A percentile compares a stretch with the other conserved stretches of the same genome.
These are phyloP conservation scores for Fermentozyma sake DNA, from an alignment of 1,139 yeast species.

Conservation along the genomic window DNA sequence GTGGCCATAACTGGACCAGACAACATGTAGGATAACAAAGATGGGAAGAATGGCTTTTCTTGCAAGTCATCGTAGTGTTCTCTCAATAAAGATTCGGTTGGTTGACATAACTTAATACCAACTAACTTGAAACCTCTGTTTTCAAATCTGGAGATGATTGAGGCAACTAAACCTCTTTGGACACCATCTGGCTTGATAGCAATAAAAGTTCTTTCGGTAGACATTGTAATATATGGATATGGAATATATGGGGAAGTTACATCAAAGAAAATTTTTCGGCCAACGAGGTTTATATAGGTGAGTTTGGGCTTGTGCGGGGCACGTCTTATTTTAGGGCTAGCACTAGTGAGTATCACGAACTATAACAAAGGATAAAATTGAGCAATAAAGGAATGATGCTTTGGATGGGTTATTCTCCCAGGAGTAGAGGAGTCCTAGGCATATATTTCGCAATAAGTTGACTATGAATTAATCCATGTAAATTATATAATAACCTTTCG, in stretches of 20 bases:
- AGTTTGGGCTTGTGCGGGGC: no score
- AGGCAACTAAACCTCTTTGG: conserved; percentile 94
- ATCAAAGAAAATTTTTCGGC: conserved; percentile 9
- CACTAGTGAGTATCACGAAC: no score
- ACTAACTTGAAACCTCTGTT: conserved; percentile 96
- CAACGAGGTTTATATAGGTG: no score
- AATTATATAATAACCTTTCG: no score
- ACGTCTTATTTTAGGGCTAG: no score
- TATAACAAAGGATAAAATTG: no score
- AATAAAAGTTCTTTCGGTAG: conserved; percentile 91
- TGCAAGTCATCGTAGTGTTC: conserved; percentile 95
- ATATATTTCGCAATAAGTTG: no score
- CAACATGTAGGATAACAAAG: conserved; percentile 90
- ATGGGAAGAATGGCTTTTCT: conserved; percentile 96
- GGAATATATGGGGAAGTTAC: conserved; percentile 3
- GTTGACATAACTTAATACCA: conserved; percentile 86
- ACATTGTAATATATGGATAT: conserved; percentile 30
- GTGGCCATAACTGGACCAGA: conserved; percentile 99
- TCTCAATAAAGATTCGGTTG: conserved; percentile 84
- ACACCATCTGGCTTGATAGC: conserved; percentile 99
- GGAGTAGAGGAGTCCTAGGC: no score
- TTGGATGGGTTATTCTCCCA: no score
- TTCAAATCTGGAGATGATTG: conserved; percentile 92
- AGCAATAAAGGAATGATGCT: no score
- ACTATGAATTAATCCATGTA: no score